phyloP scores from a whole-genome alignment of 129 eudicot species.

The Flaveria robusta region DNA sequence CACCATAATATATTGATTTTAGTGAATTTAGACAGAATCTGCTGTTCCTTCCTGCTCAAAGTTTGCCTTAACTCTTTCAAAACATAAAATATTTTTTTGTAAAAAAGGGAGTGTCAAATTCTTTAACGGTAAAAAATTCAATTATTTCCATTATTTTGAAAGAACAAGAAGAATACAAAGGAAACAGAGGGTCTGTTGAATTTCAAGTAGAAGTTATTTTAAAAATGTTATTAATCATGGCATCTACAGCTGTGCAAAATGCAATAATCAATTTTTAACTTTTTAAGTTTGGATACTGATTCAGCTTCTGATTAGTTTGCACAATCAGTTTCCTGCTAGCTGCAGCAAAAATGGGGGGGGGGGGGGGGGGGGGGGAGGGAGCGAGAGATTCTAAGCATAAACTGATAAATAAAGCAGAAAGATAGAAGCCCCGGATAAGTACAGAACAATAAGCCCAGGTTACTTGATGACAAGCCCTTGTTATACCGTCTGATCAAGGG shows the following conservation, averaged over 20 bases:
- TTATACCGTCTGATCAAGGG: slow-evolving; percentile 59
- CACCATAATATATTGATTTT: not conserved
- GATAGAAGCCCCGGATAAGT: too few species aligned
- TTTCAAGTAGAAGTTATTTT: too few species aligned
- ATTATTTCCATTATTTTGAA: too few species aligned
- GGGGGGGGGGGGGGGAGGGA: too few species aligned
- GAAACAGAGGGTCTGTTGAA: too few species aligned
- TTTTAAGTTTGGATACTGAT: not conserved
- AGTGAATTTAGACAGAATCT: slow-evolving; percentile 47
- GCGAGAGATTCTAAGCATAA: too few species aligned
- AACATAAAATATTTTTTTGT: too few species aligned
- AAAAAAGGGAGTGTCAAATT: too few species aligned
- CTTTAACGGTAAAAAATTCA: too few species aligned
- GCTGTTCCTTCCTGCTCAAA: slow-evolving; percentile 80
- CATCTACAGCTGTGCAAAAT: not conserved
- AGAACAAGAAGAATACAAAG: too few species aligned
- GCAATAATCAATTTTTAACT: not conserved
- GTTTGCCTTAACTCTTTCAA: slow-evolving; percentile 84
- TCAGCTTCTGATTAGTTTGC: not conserved
- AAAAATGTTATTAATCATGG: too few species aligned
- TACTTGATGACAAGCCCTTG: slow-evolving; percentile 10
- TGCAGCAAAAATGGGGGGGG: not conserved
- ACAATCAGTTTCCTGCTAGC: not conserved
- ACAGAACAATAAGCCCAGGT: not conserved
- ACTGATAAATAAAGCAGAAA: too few species aligned